phyloP scores from a whole-genome alignment of 441 rosid genomes.

The Cnidoscolus chayamansa region DNA sequence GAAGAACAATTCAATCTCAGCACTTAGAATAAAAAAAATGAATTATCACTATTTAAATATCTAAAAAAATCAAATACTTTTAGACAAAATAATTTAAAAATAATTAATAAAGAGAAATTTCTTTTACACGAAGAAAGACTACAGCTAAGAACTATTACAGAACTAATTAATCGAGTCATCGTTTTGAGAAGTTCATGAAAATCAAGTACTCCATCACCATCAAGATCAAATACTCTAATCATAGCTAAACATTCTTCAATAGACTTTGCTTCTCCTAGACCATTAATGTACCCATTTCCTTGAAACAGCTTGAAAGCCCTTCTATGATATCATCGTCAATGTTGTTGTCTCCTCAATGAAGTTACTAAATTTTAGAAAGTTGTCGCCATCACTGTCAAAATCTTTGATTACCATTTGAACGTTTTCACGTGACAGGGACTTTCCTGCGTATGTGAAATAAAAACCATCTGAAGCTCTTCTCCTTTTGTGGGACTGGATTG shows the following conservation, averaged over 20 bases:
- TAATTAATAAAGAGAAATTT: too few species aligned
- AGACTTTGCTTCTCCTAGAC: not conserved
- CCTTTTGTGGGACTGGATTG: not conserved
- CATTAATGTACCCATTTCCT: not conserved
- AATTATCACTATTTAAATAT: too few species aligned
- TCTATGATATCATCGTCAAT: not conserved
- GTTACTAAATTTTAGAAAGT: not conserved
- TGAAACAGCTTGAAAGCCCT: not conserved
- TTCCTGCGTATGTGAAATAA: not conserved
- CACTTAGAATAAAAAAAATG: too few species aligned
- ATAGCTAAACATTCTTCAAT: not conserved
- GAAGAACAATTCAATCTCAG: too few species aligned
- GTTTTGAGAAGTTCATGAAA: conserved; percentile 3
- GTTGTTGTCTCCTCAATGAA: not conserved
- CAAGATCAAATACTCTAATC: not conserved
- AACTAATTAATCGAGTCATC: not conserved
- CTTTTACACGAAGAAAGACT: too few species aligned
- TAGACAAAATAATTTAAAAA: too few species aligned
- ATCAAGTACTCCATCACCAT: conserved; percentile 5
- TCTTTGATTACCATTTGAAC: conserved; percentile 1
- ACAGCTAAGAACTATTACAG: too few species aligned
- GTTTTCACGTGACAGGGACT: not conserved
- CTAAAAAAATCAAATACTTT: too few species aligned
- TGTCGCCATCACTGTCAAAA: not conserved
- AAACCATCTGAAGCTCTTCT: not conserved